Conservation (phyloP, 2,329 filamentous ascomycete genomes). For the Didymosphaeria variabile region DNA sequence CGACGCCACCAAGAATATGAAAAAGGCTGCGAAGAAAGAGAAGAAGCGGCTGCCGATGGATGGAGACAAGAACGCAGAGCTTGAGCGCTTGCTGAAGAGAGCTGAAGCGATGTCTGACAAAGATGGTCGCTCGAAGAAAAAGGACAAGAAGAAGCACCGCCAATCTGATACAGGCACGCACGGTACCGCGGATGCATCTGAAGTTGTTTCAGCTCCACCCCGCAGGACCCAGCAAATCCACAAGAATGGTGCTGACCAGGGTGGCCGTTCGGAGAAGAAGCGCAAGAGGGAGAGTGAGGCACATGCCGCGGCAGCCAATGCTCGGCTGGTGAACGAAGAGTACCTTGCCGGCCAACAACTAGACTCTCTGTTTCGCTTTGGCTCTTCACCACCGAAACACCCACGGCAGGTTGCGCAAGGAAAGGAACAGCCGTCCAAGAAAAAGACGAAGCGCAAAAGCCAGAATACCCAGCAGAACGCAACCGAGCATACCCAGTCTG, state of each 20-base stretch:
- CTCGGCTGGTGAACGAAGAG: not conserved
- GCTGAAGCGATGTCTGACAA: not conserved
- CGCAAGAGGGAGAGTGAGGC: slow-evolving; percentile 19
- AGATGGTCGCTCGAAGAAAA: not conserved
- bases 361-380: slow-evolving; percentile 6
- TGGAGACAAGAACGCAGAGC: slow-evolving; percentile 4
- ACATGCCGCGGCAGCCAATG: not conserved
- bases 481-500: not conserved
- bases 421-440: slow-evolving; percentile 11
- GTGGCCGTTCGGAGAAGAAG: slow-evolving; percentile 13
- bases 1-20: slow-evolving; percentile 21
- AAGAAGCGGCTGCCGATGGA: slow-evolving; percentile 7
- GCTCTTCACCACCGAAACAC: not conserved
- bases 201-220: not conserved
- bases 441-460: slow-evolving; percentile 18
- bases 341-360: slow-evolving; percentile 17
- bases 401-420: not conserved
- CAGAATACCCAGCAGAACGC: not conserved
- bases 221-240: slow-evolving; percentile 7
- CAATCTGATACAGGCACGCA: not conserved
- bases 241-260: not conserved
- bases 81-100: slow-evolving; percentile 3
- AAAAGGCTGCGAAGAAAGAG: slow-evolving; percentile 5
- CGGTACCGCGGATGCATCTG: not conserved
- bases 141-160: slow-evolving; percentile 30